Conservation (phyloP, 805 yeast genomes). For the Sugiyamaella valdiviana region DNA sequence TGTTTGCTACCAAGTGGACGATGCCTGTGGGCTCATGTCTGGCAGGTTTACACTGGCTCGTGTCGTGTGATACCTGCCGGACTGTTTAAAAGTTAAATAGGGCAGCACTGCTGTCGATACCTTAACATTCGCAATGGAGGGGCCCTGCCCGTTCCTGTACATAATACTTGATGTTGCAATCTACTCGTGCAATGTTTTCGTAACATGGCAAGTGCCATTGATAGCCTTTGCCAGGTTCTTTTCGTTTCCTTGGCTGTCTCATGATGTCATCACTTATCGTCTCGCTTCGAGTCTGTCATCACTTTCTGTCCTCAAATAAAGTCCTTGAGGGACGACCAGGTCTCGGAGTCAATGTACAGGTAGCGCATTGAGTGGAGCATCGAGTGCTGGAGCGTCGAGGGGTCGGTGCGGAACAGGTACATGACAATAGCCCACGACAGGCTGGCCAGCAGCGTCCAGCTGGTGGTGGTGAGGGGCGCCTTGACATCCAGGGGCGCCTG, state of each 20-base stretch:
- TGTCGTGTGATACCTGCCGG: too few species aligned
- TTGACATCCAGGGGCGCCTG: neutral
- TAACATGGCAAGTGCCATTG: too few species aligned
- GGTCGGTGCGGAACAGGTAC: conserved; percentile 60
- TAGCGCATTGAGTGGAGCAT: conserved; percentile 65
- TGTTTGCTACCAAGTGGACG: too few species aligned
- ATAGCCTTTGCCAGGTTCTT: neutral
- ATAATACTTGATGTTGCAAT: neutral
- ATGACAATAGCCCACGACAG: conserved; percentile 68
- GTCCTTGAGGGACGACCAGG: conserved; percentile 35
- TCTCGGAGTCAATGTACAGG: conserved; percentile 55
- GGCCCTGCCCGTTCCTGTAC: neutral
- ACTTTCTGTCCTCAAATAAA: conserved; percentile 11
- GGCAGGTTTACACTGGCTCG: too few species aligned
- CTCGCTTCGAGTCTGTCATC: too few species aligned
- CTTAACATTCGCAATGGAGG: neutral
- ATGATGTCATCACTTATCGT: neutral
- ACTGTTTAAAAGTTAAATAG: too few species aligned
- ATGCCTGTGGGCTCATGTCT: too few species aligned
- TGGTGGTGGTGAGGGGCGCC: conserved; percentile 23
- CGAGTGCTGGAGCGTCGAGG: conserved; percentile 55
- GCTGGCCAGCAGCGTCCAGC: conserved; percentile 60
- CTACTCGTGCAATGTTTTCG: neutral
- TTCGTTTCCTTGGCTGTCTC: neutral
- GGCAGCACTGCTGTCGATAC: too few species aligned